These are phyloP conservation scores for Silene vulgaris DNA, from an alignment of 179 eudicot genomes.

Conservation along the genomic window DNA sequence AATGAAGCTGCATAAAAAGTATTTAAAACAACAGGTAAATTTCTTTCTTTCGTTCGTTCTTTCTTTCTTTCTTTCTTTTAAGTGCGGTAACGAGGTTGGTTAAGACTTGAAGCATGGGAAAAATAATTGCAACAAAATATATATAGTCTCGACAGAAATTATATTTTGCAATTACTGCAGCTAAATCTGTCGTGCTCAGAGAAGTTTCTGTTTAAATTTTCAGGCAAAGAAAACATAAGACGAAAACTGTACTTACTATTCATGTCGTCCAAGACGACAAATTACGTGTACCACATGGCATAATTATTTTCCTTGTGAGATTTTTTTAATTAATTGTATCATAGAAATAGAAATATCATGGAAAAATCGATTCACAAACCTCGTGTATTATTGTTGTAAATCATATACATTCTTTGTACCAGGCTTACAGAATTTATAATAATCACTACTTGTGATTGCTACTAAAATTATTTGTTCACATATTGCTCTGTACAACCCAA, in stretches of 20 bases:
- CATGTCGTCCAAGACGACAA: not conserved
- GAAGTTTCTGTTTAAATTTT: conserved; percentile 9
- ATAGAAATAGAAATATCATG: conserved; percentile 22
- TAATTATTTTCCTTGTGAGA: not conserved
- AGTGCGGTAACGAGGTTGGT: not conserved
- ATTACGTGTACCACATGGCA: not conserved
- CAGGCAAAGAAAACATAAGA: conserved; percentile 34
- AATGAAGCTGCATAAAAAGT: conserved; percentile 92
- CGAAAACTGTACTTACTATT: not conserved
- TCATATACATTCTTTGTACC: conserved; percentile 23
- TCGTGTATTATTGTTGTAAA: conserved; percentile 31
- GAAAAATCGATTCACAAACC: conserved; percentile 9
- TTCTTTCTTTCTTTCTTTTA: not conserved
- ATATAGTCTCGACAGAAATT: not conserved
- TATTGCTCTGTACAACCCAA: not conserved
- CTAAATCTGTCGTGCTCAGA: not conserved
- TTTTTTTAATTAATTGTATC: conserved; percentile 12
- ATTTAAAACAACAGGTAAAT: conserved; percentile 69
- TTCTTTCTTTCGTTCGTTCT: not conserved
- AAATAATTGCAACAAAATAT: not conserved
- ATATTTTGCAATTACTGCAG: not conserved
- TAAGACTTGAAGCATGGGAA: not conserved
- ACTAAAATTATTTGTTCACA: too few relatives aligned
- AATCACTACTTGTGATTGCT: conserved; percentile 27
- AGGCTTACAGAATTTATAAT: not conserved